These are phyloP conservation scores for Wolfiporia cocos DNA, from an alignment of 1,284 basidiomycete species.

Conservation along the genomic window DNA sequence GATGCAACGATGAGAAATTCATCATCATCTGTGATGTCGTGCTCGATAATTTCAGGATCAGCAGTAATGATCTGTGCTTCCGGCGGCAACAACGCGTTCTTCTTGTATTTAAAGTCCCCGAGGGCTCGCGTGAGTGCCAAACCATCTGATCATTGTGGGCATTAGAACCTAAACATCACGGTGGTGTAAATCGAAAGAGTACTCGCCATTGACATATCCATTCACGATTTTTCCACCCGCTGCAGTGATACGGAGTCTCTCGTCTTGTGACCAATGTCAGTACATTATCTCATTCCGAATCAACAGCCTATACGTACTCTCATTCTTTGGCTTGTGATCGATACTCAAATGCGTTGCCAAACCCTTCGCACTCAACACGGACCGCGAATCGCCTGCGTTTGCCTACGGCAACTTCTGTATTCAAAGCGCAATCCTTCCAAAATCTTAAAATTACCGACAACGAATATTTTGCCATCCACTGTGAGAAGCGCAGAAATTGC, in stretches of 20 bases:
- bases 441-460: constrained; percentile 52
- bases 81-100: constrained; percentile 75
- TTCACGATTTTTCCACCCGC: constrained; percentile 99
- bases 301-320: constrained; percentile 47
- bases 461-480: constrained; percentile 72
- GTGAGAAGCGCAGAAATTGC: constrained; percentile 89
- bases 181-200: not conserved
- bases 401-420: too few species aligned
- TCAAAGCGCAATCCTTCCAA: too few species aligned
- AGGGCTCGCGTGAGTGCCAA: constrained; percentile 93
- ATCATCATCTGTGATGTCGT: constrained; percentile 82
- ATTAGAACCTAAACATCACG: constrained; percentile 2
- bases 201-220: constrained; percentile 91
- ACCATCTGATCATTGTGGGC: constrained; percentile 58
- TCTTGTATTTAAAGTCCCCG: constrained; percentile 99
- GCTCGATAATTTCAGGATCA: constrained; percentile 86
- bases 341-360: constrained; percentile 84
- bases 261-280: constrained; percentile 40
- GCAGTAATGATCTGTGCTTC: constrained; percentile 96
- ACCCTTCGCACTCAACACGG: constrained; percentile 85
- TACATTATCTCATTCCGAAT: not conserved
- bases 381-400: constrained; percentile 96
- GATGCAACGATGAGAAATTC: constrained; percentile 97
- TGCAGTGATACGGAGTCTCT: constrained; percentile 81
- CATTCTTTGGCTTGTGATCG: constrained; percentile 95